A percentile compares a stretch with the other conserved stretches of the same genome.
phyloP scores from a whole-genome alignment of 768 basidiomycete genomes.

The Lentinula lateritia region DNA sequence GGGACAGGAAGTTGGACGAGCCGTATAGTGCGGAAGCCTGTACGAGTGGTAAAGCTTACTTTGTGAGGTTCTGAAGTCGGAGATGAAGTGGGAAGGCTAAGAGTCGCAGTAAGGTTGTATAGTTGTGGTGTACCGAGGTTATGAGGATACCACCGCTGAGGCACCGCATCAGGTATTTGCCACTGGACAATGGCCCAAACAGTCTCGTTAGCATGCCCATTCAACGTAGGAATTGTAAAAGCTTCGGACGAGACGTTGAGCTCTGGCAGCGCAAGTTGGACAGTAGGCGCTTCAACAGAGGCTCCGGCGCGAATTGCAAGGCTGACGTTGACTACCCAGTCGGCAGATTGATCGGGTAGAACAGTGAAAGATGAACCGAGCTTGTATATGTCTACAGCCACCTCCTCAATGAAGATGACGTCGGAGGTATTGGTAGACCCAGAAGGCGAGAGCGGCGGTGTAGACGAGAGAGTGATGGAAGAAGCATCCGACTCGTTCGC shows the following conservation, averaged over 20 bases:
- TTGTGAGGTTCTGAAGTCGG: conserved; percentile 9
- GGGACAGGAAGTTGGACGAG: conserved; percentile 45
- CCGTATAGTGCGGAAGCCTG: conserved; percentile 56
- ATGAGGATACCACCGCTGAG: conserved; percentile 49
- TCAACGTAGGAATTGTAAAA: conserved; percentile 20
- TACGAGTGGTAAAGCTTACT: conserved; percentile 36
- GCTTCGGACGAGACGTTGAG: conserved; percentile 33
- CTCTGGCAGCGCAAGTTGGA: conserved; percentile 43
- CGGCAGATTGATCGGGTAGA: conserved; percentile 38
- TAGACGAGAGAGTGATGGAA: conserved; percentile 10
- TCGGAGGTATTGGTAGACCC: conserved; percentile 16
- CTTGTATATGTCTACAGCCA: conserved; percentile 51
- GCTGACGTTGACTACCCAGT: conserved; percentile 53
- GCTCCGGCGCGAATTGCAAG: conserved; percentile 40
- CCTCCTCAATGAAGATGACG: conserved; percentile 44
- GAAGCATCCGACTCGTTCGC: conserved; percentile 14
- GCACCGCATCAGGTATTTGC: conserved; percentile 38
- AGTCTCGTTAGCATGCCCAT: conserved; percentile 19
- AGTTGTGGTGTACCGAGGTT: conserved; percentile 51
- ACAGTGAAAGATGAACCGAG: conserved; percentile 40
- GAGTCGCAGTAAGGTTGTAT: conserved; percentile 43
- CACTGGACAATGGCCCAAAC: conserved; percentile 39
- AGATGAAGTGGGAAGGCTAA: conserved; percentile 21
- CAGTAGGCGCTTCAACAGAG: conserved; percentile 24
- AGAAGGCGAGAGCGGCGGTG: conserved; percentile 20